Evolutionary conservation across 2,329 filamentous ascomycete genomes (phyloP).

Genomic region (Diplodia corticola): DNA sequence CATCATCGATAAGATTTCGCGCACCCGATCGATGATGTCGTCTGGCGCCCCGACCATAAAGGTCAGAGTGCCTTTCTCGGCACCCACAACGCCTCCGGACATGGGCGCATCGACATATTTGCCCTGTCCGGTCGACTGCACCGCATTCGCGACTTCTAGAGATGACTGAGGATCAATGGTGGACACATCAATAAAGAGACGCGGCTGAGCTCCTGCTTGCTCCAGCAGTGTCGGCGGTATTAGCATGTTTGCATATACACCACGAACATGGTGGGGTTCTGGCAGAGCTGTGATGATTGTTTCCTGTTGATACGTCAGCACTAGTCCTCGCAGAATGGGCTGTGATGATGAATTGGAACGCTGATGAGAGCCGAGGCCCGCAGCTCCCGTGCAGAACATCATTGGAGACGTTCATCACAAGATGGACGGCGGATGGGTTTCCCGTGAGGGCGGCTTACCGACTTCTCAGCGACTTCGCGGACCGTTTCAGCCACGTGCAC

Average conservation of each 20-base stretch:
- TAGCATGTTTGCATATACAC: constrained; percentile 67
- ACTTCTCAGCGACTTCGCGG: constrained; percentile 64
- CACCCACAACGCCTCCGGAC: constrained; percentile 93
- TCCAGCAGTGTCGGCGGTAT: constrained; percentile 55
- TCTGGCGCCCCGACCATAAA: constrained; percentile 86
- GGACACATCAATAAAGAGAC: constrained; percentile 92
- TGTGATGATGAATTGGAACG: constrained; percentile 11
- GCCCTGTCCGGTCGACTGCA: constrained; percentile 67
- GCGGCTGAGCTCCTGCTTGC: constrained; percentile 54
- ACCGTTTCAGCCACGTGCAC: constrained; percentile 60
- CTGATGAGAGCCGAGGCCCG: constrained; percentile 50
- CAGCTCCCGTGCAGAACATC: constrained; percentile 72
- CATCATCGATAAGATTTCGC: constrained; percentile 75
- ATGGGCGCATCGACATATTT: constrained; percentile 93
- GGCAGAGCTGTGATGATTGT: constrained; percentile 57
- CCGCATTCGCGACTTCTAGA: constrained; percentile 69
- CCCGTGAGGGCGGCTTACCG: constrained; percentile 53
- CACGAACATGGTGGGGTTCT: constrained; percentile 53
- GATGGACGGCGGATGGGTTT: constrained; percentile 51
- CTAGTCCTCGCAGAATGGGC: too few species aligned
- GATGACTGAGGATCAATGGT: constrained; percentile 93
- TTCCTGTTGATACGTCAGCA: constrained; percentile 38
- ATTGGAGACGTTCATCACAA: too few species aligned
- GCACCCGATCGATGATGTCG: constrained; percentile 63
- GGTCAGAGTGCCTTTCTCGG: constrained; percentile 80